These are phyloP conservation scores for Nicotiana undulata DNA, from an alignment of 257 asterid species.

Conservation along the genomic window DNA sequence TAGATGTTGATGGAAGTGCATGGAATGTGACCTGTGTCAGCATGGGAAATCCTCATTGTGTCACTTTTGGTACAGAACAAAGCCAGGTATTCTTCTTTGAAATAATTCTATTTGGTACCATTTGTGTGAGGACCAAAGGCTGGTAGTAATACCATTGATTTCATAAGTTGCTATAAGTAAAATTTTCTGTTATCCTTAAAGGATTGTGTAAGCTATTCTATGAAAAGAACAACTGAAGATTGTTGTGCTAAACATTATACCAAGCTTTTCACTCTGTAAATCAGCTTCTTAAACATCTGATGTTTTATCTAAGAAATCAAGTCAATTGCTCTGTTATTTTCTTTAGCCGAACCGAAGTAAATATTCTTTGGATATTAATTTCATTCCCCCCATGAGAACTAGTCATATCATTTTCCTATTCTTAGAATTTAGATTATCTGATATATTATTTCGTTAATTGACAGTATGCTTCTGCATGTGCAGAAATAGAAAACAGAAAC, in stretches of 20 bases:
- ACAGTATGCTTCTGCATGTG: background rate
- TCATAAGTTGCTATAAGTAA: background rate
- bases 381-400: background rate
- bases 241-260: background rate
- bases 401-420: background rate
- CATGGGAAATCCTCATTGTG: conserved; percentile 93
- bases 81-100: conserved; percentile 30
- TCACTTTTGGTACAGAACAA: conserved; percentile 53
- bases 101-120: background rate
- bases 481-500: background rate
- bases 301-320: background rate
- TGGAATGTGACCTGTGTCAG: conserved; percentile 87
- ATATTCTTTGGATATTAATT: background rate
- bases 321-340: background rate
- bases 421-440: background rate
- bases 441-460: background rate
- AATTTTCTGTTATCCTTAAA: background rate
- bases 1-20: conserved; percentile 50
- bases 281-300: background rate
- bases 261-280: background rate
- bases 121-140: background rate
- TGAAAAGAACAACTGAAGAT: background rate
- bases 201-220: background rate
- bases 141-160: background rate
- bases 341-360: background rate